Percentiles rank a stretch among this genome's conserved stretches.
These are phyloP conservation scores for Cladophialophora bantiana DNA, from an alignment of 2,329 filamentous ascomycete genomes.

Conservation along the genomic window DNA sequence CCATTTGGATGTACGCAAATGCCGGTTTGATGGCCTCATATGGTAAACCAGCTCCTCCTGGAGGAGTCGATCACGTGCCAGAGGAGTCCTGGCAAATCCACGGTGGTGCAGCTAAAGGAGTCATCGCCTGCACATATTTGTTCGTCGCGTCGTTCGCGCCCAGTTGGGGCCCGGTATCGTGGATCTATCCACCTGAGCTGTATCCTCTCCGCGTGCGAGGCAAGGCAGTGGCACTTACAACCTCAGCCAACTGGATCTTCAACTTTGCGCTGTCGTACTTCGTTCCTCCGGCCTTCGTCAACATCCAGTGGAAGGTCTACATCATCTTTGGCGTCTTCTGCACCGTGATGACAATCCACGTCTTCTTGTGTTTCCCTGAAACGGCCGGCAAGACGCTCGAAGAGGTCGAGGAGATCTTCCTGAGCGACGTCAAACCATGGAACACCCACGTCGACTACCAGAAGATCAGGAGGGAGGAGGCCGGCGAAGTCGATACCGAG, in stretches of 20 bases:
- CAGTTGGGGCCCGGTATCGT: conserved; percentile 55
- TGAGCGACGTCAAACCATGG: conserved; percentile 30
- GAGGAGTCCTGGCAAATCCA: conserved; percentile 50
- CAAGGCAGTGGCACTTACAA: conserved; percentile 68
- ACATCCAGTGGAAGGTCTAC: conserved; percentile 69
- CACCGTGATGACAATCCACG: conserved; percentile 70
- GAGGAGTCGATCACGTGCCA: conserved; percentile 44
- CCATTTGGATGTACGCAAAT: conserved; percentile 53
- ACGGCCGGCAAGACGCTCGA: conserved; percentile 77
- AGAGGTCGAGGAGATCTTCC: conserved; percentile 60
- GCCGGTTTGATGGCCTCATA: conserved; percentile 50
- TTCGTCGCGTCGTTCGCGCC: conserved; percentile 74
- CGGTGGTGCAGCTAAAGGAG: conserved; percentile 62
- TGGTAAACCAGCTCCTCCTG: conserved; percentile 50
- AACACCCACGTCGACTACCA: conserved; percentile 33
- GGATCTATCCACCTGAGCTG: conserved; percentile 67
- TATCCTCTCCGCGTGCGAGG: conserved; percentile 68
- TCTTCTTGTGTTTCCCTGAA: conserved; percentile 71
- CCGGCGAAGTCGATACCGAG: conserved; percentile 32
- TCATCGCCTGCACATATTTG: conserved; percentile 74
- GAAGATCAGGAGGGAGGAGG: conserved; percentile 26
- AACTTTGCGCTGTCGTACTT: conserved; percentile 66
- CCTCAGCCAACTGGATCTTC: conserved; percentile 69
- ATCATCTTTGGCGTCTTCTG: conserved; percentile 79
- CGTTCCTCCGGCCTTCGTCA: conserved; percentile 65